phyloP scores from a whole-genome alignment of 1,284 basidiomycete species.

The Trametes versicolor region DNA sequence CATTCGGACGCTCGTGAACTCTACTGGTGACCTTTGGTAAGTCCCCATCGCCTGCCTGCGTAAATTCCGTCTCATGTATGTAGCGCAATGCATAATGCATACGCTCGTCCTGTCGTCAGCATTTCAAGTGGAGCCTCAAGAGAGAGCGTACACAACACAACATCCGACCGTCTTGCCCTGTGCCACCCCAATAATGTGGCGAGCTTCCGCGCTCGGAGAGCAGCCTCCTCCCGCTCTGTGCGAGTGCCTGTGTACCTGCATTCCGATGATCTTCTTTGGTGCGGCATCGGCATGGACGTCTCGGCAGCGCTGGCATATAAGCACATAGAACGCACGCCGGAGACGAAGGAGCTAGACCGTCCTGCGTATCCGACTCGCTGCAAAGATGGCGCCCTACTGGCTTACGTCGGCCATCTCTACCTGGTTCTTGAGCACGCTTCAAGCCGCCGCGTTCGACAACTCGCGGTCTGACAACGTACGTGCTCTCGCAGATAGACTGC shows the following conservation, averaged over 20 bases:
- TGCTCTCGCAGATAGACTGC: background rate
- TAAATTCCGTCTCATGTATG: background rate
- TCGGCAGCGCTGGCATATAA: slow-evolving; percentile 7
- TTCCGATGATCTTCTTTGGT: slow-evolving; percentile 1
- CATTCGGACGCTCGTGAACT: no score
- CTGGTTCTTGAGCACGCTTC: slow-evolving; percentile 17
- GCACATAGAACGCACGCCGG: background rate
- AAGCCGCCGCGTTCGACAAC: slow-evolving; percentile 36
- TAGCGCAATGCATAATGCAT: background rate
- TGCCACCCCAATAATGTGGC: slow-evolving; percentile 10
- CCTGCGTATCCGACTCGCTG: background rate
- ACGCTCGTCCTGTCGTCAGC: background rate
- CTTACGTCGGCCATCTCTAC: slow-evolving; percentile 25
- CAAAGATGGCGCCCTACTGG: slow-evolving; percentile 21
- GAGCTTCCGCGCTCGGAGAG: slow-evolving; percentile 6
- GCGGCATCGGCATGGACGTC: background rate
- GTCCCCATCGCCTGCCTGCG: background rate
- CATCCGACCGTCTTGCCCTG: background rate
- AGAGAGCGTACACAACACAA: background rate
- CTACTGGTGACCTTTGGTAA: background rate
- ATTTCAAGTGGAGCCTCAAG: slow-evolving; percentile 16
- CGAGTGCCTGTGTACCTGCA: slow-evolving; percentile 20
- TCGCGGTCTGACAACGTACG: slow-evolving; percentile 41
- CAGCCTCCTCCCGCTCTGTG: slow-evolving; percentile 10
- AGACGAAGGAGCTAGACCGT: slow-evolving; percentile 4